A percentile compares a stretch with the other conserved stretches of the same genome.
These are phyloP conservation scores for Phialophora verrucosa DNA, from an alignment of 2,329 filamentous ascomycete species.

Conservation along the genomic window DNA sequence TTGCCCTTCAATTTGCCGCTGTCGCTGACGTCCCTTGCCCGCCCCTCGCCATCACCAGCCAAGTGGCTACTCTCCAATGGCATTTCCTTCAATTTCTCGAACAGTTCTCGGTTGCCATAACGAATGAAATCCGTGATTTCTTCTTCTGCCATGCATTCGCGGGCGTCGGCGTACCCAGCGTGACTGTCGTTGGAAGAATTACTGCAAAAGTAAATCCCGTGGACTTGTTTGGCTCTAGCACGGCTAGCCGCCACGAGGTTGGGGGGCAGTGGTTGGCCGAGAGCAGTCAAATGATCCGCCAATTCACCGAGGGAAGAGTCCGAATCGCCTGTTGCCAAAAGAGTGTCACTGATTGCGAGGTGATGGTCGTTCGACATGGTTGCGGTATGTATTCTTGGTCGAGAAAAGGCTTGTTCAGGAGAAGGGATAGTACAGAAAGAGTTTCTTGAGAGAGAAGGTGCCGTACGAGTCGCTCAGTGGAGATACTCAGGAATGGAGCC, in stretches of 20 bases:
- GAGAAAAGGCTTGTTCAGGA: background rate
- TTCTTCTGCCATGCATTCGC: constrained; percentile 20
- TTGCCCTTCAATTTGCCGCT: background rate
- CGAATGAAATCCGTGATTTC: constrained; percentile 23
- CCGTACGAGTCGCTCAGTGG: background rate
- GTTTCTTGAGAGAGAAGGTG: background rate
- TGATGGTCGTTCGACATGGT: background rate
- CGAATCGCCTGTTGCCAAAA: background rate
- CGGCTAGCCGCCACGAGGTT: background rate
- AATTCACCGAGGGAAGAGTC: background rate
- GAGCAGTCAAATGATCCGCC: background rate
- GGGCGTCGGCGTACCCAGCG: constrained; percentile 23
- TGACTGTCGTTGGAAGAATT: constrained; percentile 20
- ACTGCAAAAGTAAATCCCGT: constrained; percentile 25
- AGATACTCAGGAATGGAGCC: background rate
- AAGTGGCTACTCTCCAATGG: constrained; percentile 22
- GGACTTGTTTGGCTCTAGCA: constrained; percentile 2
- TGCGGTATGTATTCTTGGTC: background rate
- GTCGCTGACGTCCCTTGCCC: background rate
- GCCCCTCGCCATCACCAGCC: constrained; percentile 1
- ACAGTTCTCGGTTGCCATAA: constrained; percentile 15
- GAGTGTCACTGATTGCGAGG: background rate
- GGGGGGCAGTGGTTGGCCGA: background rate
- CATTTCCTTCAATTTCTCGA: constrained; percentile 20
- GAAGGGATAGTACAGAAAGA: background rate